phyloP scores from a whole-genome alignment of 768 basidiomycete genomes.

The Leccinum variicolor region DNA sequence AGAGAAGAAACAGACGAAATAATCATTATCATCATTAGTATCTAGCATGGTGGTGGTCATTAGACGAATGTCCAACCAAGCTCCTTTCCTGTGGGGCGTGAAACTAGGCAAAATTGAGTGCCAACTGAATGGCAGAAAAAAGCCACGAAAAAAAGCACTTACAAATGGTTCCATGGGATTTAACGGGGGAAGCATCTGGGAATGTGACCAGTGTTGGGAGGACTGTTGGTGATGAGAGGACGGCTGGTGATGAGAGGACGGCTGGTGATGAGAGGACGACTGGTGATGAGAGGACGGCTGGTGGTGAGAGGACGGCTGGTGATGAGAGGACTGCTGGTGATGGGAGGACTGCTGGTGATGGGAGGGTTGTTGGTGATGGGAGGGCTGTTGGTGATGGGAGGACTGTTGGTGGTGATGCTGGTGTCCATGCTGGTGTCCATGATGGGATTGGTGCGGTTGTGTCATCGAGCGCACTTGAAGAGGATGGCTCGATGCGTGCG shows the following conservation, averaged over 20 bases:
- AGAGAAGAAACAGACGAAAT: slow-evolving; percentile 27
- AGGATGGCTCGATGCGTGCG: slow-evolving; percentile 28
- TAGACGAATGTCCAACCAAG: slow-evolving; percentile 46
- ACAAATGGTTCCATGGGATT: slow-evolving; percentile 67
- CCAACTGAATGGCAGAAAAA: slow-evolving; percentile 1
- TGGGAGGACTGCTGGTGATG: not conserved
- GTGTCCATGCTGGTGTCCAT: not conserved
- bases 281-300: not conserved
- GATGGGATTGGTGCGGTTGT: slow-evolving; percentile 37
- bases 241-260: not conserved
- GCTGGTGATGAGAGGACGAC: not conserved
- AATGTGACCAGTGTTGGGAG: slow-evolving; percentile 50
- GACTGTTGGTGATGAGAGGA: slow-evolving; percentile 21
- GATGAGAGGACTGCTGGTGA: slow-evolving; percentile 20
- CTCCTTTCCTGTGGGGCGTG: slow-evolving; percentile 44
- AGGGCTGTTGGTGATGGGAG: not conserved
- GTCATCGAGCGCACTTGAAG: slow-evolving; percentile 50
- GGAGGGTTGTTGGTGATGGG: not conserved
- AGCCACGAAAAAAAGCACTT: slow-evolving; percentile 28
- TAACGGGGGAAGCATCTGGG: slow-evolving; percentile 40
- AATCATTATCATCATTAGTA: slow-evolving; percentile 47
- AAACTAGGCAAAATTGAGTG: slow-evolving; percentile 17
- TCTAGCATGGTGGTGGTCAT: slow-evolving; percentile 47
- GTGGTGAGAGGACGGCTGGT: not conserved
- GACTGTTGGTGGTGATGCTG: not conserved